Percentiles rank a stretch among this genome's conserved stretches.
These are phyloP conservation scores for Rhizoclosmatium sp. DNA, from an alignment of 192 early-diverging fungal genomes.

Conservation along the genomic window DNA sequence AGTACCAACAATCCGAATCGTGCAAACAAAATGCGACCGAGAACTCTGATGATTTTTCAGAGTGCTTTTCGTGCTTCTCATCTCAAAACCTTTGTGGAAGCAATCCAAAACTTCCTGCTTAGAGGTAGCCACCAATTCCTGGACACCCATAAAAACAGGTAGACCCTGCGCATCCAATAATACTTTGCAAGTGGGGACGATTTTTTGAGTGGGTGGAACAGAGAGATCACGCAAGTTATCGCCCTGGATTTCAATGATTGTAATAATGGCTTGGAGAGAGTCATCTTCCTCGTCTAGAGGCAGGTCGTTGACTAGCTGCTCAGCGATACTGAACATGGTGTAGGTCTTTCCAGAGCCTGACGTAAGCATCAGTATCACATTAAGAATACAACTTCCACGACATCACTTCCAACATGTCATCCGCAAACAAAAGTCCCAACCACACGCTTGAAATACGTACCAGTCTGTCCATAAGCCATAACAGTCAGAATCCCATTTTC, in stretches of 20 bases:
- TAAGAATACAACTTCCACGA: neutral
- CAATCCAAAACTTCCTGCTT: conserved; percentile 36
- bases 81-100: conserved; percentile 29
- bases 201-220: neutral
- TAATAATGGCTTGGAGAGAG: neutral
- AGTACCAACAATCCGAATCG: neutral
- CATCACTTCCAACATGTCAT: neutral
- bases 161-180: conserved; percentile 29
- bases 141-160: conserved; percentile 17
- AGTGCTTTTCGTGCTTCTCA: conserved; percentile 39
- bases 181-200: conserved; percentile 17
- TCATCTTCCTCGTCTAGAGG: conserved; percentile 4
- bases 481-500: conserved; percentile 34
- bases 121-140: neutral
- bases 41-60: conserved; percentile 33
- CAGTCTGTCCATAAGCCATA: conserved; percentile 44
- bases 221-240: conserved; percentile 41
- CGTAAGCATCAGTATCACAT: neutral
- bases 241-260: conserved; percentile 42
- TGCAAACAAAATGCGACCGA: conserved; percentile 41
- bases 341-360: conserved; percentile 47
- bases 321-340: conserved; percentile 32
- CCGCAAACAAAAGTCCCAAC: too few species aligned
- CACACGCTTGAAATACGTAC: neutral
- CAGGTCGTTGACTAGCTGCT: conserved; percentile 34